A percentile compares a stretch with the other conserved stretches of the same genome.
Conservation (phyloP, 495 filamentous ascomycete genomes). For the Lepidopterella palustris region DNA sequence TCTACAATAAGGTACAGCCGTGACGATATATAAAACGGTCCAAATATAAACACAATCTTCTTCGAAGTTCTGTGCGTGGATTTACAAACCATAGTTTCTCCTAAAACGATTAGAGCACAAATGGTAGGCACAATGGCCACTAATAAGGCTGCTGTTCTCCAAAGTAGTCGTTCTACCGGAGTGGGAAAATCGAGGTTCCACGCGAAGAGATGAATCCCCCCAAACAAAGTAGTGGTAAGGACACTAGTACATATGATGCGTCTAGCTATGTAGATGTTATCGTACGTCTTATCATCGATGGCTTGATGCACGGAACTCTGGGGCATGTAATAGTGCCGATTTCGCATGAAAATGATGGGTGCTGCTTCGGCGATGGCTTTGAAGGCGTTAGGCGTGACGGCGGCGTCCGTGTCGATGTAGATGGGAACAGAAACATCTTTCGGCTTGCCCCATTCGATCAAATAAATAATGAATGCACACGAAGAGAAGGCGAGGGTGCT, state of each 20-base stretch:
- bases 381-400: neutral
- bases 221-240: neutral
- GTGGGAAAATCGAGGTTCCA: neutral
- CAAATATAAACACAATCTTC: neutral
- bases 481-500: neutral
- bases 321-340: neutral
- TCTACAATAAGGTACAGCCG: neutral
- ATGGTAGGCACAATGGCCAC: neutral
- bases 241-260: neutral
- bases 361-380: neutral
- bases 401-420: neutral
- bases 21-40: neutral
- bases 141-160: neutral
- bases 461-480: neutral
- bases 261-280: neutral
- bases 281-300: neutral
- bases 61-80: neutral
- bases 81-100: too few species aligned
- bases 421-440: neutral
- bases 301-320: neutral
- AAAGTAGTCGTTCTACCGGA: neutral
- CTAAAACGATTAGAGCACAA: too few species aligned
- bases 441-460: neutral
- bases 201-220: neutral
- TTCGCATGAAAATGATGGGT: neutral